phyloP scores from a whole-genome alignment of 2,329 filamentous ascomycete genomes.

The Torrubiella hemipterigena region DNA sequence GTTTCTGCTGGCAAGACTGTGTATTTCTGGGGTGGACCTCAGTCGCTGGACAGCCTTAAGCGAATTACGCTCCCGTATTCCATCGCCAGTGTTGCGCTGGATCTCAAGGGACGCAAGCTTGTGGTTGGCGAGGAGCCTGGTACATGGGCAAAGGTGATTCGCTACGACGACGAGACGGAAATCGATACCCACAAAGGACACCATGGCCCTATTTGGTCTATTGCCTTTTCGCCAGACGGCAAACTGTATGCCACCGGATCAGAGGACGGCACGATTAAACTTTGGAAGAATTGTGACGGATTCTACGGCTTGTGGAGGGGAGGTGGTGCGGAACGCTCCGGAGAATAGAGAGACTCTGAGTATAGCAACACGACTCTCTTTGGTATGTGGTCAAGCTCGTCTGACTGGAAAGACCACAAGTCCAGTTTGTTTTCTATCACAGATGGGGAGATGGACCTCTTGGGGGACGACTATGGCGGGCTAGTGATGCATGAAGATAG shows the following conservation, averaged over 20 bases:
- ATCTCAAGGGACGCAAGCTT: constrained; percentile 68
- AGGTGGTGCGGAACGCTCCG: constrained; percentile 25
- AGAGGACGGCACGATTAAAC: constrained; percentile 94
- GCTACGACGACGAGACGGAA: constrained; percentile 73
- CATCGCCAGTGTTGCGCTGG: constrained; percentile 81
- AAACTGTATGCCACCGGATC: constrained; percentile 94
- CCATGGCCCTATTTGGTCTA: constrained; percentile 94
- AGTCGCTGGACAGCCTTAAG: constrained; percentile 64
- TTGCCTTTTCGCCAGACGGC: constrained; percentile 87
- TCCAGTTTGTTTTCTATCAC: too few relatives aligned
- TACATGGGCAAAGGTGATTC: constrained; percentile 93
- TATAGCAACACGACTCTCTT: too few relatives aligned
- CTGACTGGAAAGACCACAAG: too few relatives aligned
- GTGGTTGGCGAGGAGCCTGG: constrained; percentile 86
- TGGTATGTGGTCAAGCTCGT: too few relatives aligned
- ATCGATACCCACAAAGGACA: constrained; percentile 93
- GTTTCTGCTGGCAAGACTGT: constrained; percentile 91
- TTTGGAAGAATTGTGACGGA: constrained; percentile 64
- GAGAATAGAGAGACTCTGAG: constrained; percentile 21
- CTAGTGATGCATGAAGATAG: too few relatives aligned
- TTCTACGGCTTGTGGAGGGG: constrained; percentile 53
- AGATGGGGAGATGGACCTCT: too few relatives aligned
- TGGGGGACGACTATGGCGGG: too few relatives aligned
- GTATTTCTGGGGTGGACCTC: constrained; percentile 76
- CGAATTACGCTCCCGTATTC: constrained; percentile 70